phyloP scores from a whole-genome alignment of 768 basidiomycete genomes.

The Tylopilus cervinicoccineus region DNA sequence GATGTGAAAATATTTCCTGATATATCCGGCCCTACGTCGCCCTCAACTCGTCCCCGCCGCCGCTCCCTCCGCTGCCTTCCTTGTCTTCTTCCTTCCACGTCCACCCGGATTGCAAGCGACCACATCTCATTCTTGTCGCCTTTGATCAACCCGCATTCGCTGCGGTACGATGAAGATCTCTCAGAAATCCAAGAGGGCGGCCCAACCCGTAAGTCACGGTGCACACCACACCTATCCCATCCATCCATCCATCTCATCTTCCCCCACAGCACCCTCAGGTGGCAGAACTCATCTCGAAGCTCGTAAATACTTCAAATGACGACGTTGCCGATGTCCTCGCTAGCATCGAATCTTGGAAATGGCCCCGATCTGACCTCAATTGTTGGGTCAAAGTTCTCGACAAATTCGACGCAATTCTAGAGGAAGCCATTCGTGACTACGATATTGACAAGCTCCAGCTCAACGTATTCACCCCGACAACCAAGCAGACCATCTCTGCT shows the following conservation, averaged over 20 bases:
- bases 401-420: constrained; percentile 89
- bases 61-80: constrained; percentile 1
- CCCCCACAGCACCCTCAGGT: constrained; percentile 69
- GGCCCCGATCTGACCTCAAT: constrained; percentile 95
- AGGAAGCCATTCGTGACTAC: constrained; percentile 78
- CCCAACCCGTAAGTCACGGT: constrained; percentile 61
- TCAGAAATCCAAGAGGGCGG: constrained; percentile 78
- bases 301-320: constrained; percentile 63
- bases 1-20: constrained; percentile 30
- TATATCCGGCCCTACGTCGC: constrained; percentile 29
- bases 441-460: constrained; percentile 82
- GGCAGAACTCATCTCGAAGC: constrained; percentile 69
- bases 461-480: constrained; percentile 68
- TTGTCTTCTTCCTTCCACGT: constrained; percentile 13
- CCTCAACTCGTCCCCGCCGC: constrained; percentile 11
- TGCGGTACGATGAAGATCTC: constrained; percentile 82
- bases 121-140: constrained; percentile 5
- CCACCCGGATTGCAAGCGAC: constrained; percentile 4
- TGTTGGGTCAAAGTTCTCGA: constrained; percentile 96
- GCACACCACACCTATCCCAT: background rate
- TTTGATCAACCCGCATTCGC: constrained; percentile 35
- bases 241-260: constrained; percentile 8
- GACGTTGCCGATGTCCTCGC: constrained; percentile 67
- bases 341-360: constrained; percentile 80
- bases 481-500: constrained; percentile 72